phyloP scores from a whole-genome alignment of 129 eudicot species.

The Oenanthe sinensis region DNA sequence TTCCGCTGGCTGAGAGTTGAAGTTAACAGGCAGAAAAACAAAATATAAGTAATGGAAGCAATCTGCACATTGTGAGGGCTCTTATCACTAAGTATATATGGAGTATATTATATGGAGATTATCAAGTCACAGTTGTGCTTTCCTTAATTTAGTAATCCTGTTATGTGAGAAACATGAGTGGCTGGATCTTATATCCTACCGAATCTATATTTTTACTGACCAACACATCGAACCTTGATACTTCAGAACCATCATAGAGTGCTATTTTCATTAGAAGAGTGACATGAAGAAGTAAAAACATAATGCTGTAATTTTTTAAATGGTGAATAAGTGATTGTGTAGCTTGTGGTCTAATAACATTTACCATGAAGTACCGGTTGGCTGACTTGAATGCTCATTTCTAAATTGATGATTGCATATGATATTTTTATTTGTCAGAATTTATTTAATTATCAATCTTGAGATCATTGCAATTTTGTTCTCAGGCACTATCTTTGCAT shows the following conservation, averaged over 20 bases:
- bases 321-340: neutral
- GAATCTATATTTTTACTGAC: neutral
- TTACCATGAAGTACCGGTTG: neutral
- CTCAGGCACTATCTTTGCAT: conserved; percentile 93
- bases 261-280: neutral
- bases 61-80: neutral
- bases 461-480: neutral
- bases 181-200: neutral
- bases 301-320: neutral
- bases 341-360: neutral
- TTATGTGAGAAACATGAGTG: neutral
- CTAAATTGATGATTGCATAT: neutral
- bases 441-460: neutral
- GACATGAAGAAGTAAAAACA: neutral
- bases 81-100: neutral
- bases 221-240: neutral
- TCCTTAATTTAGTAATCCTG: neutral
- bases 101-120: neutral
- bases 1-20: neutral
- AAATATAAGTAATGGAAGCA: neutral
- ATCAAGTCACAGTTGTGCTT: neutral
- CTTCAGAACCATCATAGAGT: neutral
- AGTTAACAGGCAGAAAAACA: neutral
- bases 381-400: neutral
- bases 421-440: neutral